phyloP scores from a whole-genome alignment of 176 grass and related monocot genomes.

The Oryza rufipogon region DNA sequence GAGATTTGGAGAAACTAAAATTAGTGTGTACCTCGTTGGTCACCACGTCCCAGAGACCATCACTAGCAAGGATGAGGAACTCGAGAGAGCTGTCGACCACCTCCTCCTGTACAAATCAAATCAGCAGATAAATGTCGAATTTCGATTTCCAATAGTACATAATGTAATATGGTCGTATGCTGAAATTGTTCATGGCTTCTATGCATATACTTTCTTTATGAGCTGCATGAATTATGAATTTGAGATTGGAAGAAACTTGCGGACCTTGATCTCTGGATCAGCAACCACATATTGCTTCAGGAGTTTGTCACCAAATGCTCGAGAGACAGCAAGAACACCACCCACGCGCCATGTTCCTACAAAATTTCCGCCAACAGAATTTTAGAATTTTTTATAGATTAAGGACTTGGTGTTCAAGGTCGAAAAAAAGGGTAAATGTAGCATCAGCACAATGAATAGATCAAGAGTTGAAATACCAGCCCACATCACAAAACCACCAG shows the following conservation, averaged over 20 bases:
- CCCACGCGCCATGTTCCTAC: constrained; percentile 89
- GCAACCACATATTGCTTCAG: constrained; percentile 94
- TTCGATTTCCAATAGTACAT: background rate
- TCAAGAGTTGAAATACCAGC: constrained; percentile 53
- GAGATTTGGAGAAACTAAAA: background rate
- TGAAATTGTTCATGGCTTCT: background rate
- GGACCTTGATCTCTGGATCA: constrained; percentile 92
- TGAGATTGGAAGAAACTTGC: background rate
- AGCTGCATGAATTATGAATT: background rate
- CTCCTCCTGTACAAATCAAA: constrained; percentile 55
- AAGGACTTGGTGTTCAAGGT: background rate
- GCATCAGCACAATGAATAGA: background rate
- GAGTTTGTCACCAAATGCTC: constrained; percentile 86
- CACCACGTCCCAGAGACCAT: constrained; percentile 90
- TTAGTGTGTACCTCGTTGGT: constrained; percentile 62
- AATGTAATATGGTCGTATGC: background rate
- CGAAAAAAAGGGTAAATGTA: background rate
- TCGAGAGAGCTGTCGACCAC: constrained; percentile 75
- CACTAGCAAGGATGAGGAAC: constrained; percentile 92
- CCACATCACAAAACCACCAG: constrained; percentile 96
- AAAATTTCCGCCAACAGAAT: background rate
- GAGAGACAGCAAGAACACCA: constrained; percentile 86
- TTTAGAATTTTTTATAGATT: background rate
- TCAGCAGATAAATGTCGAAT: background rate
- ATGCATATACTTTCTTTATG: background rate